Percentiles rank a stretch among this genome's conserved stretches.
phyloP scores from a whole-genome alignment of 345 rosid genomes.

The Syzygium oleosum region DNA sequence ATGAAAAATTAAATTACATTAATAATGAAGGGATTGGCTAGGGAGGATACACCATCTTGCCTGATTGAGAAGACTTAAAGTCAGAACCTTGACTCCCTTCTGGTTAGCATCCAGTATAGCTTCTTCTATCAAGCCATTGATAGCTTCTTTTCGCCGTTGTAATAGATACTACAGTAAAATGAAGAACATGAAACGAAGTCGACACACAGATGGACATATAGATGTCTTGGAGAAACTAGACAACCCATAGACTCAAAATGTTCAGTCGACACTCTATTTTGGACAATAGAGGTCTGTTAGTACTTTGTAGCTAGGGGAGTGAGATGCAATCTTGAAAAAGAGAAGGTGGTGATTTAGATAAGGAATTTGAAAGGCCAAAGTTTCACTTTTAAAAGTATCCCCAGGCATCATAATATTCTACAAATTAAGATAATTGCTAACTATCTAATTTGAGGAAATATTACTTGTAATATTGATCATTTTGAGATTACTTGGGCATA shows the following conservation, averaged over 20 bases:
- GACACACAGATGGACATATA: neutral
- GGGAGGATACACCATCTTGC: conserved; percentile 2
- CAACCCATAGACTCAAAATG: too few species aligned
- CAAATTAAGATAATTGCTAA: too few species aligned
- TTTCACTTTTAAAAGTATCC: too few species aligned
- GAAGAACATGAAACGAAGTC: neutral
- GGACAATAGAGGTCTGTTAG: neutral
- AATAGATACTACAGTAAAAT: conserved; percentile 5
- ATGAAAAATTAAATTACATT: neutral
- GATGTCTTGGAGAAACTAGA: too few species aligned
- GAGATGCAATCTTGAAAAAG: neutral
- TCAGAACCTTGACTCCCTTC: conserved; percentile 24
- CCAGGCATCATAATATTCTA: too few species aligned
- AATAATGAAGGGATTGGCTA: neutral
- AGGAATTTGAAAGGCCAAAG: too few species aligned
- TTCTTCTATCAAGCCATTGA: conserved; percentile 21
- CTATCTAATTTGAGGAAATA: too few species aligned
- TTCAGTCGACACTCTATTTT: neutral
- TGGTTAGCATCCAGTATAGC: conserved; percentile 28
- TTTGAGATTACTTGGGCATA: too few species aligned
- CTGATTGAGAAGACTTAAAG: conserved; percentile 37
- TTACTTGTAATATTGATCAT: too few species aligned
- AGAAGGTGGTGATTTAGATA: too few species aligned
- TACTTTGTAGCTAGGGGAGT: neutral
- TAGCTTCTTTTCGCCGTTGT: conserved; percentile 10